Evolutionary conservation across 83 land plant species (phyloP), one percentile per base, ranked within the genome.

Genomic region (Diphasiastrum complanatum): DNA sequence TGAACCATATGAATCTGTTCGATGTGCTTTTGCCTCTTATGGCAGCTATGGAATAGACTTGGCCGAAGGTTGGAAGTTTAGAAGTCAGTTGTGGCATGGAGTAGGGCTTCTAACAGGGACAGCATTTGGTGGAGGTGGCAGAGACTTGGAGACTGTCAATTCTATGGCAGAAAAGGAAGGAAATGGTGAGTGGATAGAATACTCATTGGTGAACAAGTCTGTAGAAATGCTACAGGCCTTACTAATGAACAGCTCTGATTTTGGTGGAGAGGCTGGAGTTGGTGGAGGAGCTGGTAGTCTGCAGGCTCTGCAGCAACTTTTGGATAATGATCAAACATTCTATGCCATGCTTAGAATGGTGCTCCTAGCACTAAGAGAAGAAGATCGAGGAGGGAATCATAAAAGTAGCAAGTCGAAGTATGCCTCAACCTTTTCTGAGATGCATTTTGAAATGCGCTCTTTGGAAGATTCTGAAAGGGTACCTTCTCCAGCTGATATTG

Each of bases 241-340:
- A 63, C 52, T 95, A 43, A 70, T 90, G 57, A 97, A 95, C 75
- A 87, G 82, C 11, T 81, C 80, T 75, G 99, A 97, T 35, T 76
- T 83, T 45, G 93, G 68, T 19, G 61, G 69, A 22, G 70, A 85
- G 61, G 84, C 81, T 52, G 97, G 97, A 40, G 78, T 77, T 61
- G 99, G 93, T 31, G 99, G 99, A 32, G 93, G 93, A 48, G 92
- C 96, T 49, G 91, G 88, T 32, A 90, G 90, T 22, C 86, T 87
- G 82, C 76, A 90, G 40, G 80, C 87, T 38, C 75, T 95, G 63
- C 89, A 90, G 61, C 97, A 95, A 57, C 75, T 95, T 51, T 67
- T 95, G 64, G 99, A 95, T 49, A 95, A 97, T 63, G 99, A 95
- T 53, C 99, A 95, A 71, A 92, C 97, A 41, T 95, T 95, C 66